phyloP scores from a whole-genome alignment of 2,329 filamentous ascomycete genomes.

The Colletotrichum caudatum region DNA sequence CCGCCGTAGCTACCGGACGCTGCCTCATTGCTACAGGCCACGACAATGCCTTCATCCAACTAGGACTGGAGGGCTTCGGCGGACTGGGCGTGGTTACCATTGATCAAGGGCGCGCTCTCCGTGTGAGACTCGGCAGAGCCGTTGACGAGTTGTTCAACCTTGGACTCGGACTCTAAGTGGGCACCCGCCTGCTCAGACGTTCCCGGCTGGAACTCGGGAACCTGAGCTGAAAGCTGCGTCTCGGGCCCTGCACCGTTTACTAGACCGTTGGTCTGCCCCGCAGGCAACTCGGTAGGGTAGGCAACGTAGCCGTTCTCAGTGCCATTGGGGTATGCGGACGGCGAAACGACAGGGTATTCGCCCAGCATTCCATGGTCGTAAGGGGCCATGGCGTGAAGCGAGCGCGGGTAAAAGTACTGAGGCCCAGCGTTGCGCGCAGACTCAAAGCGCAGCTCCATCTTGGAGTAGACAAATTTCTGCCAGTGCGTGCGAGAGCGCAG shows the following conservation, averaged over 20 bases:
- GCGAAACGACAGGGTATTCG: slow-evolving; percentile 48
- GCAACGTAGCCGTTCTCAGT: slow-evolving; percentile 33
- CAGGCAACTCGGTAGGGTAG: slow-evolving; percentile 40
- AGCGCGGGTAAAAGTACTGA: slow-evolving; percentile 51
- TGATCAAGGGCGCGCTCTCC: slow-evolving; percentile 44
- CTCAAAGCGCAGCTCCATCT: slow-evolving; percentile 77
- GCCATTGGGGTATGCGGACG: slow-evolving; percentile 48
- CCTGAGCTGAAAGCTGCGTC: slow-evolving; percentile 70
- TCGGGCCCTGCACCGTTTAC: slow-evolving; percentile 50
- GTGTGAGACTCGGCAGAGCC: slow-evolving; percentile 46
- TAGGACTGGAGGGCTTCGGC: slow-evolving; percentile 42
- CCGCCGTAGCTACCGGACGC: slow-evolving; percentile 5
- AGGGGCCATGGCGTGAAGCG: slow-evolving; percentile 41
- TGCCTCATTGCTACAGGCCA: slow-evolving; percentile 28
- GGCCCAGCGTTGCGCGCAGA: slow-evolving; percentile 80
- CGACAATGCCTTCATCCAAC: slow-evolving; percentile 38
- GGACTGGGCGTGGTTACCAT: slow-evolving; percentile 47
- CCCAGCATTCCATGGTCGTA: slow-evolving; percentile 46
- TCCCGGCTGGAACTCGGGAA: slow-evolving; percentile 70
- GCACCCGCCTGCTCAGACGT: slow-evolving; percentile 18
- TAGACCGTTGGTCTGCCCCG: slow-evolving; percentile 52
- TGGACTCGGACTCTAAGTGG: slow-evolving; percentile 1
- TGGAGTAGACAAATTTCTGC: slow-evolving; percentile 81
- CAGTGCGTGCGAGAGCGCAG: slow-evolving; percentile 81
- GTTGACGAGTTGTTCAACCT: slow-evolving; percentile 33